A percentile compares a stretch with the other conserved stretches of the same genome.
phyloP scores from a whole-genome alignment of 768 basidiomycete species.

The Xerocomellus dryophilus region DNA sequence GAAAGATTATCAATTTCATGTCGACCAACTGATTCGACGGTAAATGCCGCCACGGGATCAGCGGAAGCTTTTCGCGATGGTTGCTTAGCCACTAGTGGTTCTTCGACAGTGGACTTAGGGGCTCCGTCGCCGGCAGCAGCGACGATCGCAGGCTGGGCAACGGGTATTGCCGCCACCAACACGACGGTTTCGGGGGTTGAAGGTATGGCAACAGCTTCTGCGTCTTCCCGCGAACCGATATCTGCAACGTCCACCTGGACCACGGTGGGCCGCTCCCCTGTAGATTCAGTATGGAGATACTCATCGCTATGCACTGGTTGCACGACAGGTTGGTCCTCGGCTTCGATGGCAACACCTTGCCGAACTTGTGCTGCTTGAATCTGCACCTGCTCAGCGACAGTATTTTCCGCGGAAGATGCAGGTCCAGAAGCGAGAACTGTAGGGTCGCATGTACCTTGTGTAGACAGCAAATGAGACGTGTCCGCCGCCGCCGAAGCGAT shows the following conservation, averaged over 20 bases:
- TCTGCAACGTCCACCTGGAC: constrained; percentile 4
- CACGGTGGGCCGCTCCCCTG: neutral
- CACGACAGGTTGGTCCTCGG: neutral
- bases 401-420: neutral
- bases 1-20: constrained; percentile 4
- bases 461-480: neutral
- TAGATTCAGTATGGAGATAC: neutral
- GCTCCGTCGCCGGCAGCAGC: neutral
- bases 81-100: constrained; percentile 1
- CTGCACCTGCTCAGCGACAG: neutral
- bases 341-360: neutral
- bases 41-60: constrained; percentile 4
- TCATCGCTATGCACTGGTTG: neutral
- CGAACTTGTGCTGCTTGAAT: neutral
- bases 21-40: constrained; percentile 3
- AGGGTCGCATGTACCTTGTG: neutral
- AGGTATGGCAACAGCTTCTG: constrained; percentile 2
- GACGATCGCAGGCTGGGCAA: neutral
- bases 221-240: neutral
- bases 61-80: constrained; percentile 3
- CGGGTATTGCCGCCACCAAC: neutral
- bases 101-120: neutral
- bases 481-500: constrained; percentile 1
- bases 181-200: neutral
- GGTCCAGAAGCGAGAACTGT: neutral